Evolutionary conservation across 345 rosid genomes (phyloP), one percentile per base, ranked within the genome.

Genomic region (Syzygium aqueum): DNA sequence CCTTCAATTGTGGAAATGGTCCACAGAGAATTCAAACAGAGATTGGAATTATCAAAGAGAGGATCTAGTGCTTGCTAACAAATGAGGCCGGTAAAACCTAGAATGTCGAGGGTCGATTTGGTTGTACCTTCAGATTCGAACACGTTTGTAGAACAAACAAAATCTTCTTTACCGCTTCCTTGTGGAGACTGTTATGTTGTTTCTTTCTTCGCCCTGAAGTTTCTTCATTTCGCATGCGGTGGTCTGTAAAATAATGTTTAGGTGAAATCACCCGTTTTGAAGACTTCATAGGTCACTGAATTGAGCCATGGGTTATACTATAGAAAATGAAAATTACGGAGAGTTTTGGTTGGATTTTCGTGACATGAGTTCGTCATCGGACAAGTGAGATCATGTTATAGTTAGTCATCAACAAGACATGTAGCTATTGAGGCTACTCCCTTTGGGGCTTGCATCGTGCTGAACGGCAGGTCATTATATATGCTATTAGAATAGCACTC

Each of bases 121-220:
- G 33, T 33, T 56, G 40, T 51, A 88, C 88, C 61, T 84, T 86
- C 53, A 84, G 73, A 89, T 83, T 89, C 78, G 63, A 77, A 87
- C 89, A 89, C 89, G 23, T 87, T 84, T 49, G 50, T 88, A 84
- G 27, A 51, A 84, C 43, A 53, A 53, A 51, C n/a, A 19, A 52
- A n/a, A 51, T 84, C 46, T n/a, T n/a, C 37, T 84, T 73, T 33
- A 33, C 80, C 25, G 10, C 46, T 73, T 73, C 22, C 49, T 73
- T 33, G 49, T 73, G 37, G 49, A 11, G 40, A 40, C 27, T 37
- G 27, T 37, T 19, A 37, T 37, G 49, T 73, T 37, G 80, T 5
- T 73, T 73, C 80, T 73, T 19, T 37, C 49, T 37, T 37, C 49
- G 21, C 80, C 9, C 25, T 33, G 19, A 73, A 37, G 43, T 19